These are phyloP conservation scores for Cryphonectria nitschkei DNA, from an alignment of 2,329 filamentous ascomycete species.

Conservation along the genomic window DNA sequence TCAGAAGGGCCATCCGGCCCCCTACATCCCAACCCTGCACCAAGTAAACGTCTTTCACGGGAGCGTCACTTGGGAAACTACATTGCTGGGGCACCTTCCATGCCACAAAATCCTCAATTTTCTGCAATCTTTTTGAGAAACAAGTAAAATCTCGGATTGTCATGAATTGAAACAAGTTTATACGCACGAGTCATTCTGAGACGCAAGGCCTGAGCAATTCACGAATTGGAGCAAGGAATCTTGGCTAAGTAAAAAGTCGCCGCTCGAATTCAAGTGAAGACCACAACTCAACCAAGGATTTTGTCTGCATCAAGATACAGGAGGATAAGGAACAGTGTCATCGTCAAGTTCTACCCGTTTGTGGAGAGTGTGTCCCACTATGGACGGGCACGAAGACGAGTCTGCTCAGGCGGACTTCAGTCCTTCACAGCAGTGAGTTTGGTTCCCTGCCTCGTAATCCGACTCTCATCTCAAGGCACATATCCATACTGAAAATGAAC, in stretches of 20 bases:
- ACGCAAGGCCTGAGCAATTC: background rate
- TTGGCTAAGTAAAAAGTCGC: background rate
- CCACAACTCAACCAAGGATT: background rate
- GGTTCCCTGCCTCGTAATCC: background rate
- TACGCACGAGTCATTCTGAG: background rate
- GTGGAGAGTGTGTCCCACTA: background rate
- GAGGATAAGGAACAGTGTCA: background rate
- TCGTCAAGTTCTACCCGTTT: background rate
- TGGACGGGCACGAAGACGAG: background rate
- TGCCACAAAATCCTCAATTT: background rate
- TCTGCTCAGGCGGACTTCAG: background rate
- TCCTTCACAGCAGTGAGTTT: constrained; percentile 2
- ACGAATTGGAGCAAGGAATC: background rate
- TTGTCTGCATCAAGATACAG: background rate
- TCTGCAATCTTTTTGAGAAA: background rate
- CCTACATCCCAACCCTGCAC: background rate
- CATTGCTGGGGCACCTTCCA: background rate
- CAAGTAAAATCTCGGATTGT: background rate
- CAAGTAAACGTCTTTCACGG: background rate
- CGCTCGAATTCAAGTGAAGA: background rate
- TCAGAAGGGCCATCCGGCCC: too few relatives aligned
- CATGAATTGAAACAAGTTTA: background rate
- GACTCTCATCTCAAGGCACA: background rate
- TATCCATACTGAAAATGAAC: background rate
- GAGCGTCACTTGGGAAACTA: background rate